These are phyloP conservation scores for Marasmius fiardii DNA, from an alignment of 1,284 basidiomycete genomes.

Conservation along the genomic window DNA sequence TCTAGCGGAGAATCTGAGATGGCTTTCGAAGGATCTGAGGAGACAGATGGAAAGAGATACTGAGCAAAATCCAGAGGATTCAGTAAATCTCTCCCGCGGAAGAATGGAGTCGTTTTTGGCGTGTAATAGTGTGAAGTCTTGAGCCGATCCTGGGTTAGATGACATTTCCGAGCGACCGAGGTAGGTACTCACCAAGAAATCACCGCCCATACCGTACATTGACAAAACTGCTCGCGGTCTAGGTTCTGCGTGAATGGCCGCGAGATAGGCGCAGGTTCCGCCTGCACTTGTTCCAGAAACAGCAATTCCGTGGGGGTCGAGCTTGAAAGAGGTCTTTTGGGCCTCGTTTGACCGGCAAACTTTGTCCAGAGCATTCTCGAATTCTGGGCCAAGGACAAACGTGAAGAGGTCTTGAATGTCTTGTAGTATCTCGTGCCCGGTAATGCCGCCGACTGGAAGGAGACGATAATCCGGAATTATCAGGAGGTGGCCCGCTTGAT, in stretches of 20 bases:
- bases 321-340: conserved; percentile 13
- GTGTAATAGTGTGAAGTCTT: conserved; percentile 34
- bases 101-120: conserved; percentile 34
- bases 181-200: conserved; percentile 46
- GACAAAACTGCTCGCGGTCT: conserved; percentile 52
- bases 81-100: conserved; percentile 37
- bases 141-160: conserved; percentile 20
- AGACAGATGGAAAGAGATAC: conserved; percentile 27
- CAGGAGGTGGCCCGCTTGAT: conserved; percentile 46
- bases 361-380: conserved; percentile 20
- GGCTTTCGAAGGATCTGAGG: conserved; percentile 27
- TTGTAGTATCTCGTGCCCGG: conserved; percentile 51
- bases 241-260: conserved; percentile 47
- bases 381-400: conserved; percentile 31
- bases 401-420: conserved; percentile 53
- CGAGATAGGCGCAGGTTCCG: conserved; percentile 60
- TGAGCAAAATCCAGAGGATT: conserved; percentile 31
- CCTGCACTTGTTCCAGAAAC: conserved; percentile 62
- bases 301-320: conserved; percentile 41
- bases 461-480: conserved; percentile 62
- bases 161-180: not conserved
- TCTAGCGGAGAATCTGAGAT: conserved; percentile 44
- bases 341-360: not conserved
- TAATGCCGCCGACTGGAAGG: conserved; percentile 42
- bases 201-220: conserved; percentile 62